Percentiles rank a stretch among this genome's conserved stretches.
phyloP scores from a whole-genome alignment of 805 yeast species.

The Teunomyces barrocoloradensis region DNA sequence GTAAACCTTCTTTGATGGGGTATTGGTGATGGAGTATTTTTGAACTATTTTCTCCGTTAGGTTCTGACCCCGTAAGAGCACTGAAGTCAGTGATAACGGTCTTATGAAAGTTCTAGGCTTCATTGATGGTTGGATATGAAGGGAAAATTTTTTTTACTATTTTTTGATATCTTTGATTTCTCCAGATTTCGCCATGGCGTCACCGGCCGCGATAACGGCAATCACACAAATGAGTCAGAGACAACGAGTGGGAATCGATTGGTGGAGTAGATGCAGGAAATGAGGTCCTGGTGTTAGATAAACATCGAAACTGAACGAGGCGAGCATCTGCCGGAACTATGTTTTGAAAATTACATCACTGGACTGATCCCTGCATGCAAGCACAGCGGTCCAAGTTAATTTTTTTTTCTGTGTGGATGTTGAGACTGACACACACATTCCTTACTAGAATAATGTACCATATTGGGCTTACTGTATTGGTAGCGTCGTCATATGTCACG shows the following conservation, averaged over 20 bases:
- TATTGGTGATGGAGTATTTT: constrained; percentile 81
- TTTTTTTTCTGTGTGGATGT: background rate
- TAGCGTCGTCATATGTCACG: constrained; percentile 48
- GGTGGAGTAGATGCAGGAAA: constrained; percentile 6
- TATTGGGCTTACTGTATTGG: constrained; percentile 19
- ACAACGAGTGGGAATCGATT: constrained; percentile 14
- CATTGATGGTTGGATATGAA: background rate
- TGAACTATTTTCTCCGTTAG: constrained; percentile 95
- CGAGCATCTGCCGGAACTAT: background rate
- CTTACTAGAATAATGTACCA: background rate
- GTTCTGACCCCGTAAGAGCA: constrained; percentile 58
- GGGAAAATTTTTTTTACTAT: background rate
- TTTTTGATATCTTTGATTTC: constrained; percentile 2
- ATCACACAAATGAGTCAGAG: constrained; percentile 17
- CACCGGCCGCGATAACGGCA: constrained; percentile 4
- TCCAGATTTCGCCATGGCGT: constrained; percentile 1
- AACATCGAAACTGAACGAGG: background rate
- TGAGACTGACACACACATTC: background rate
- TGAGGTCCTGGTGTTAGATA: background rate
- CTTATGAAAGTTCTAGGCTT: constrained; percentile 2
- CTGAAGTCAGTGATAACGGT: constrained; percentile 5
- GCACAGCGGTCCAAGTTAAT: background rate
- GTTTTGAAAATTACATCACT: background rate
- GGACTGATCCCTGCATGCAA: background rate
- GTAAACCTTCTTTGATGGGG: constrained; percentile 70